Evolutionary conservation across 2,329 filamentous ascomycete genomes (phyloP), one percentile per base, ranked within the genome.

Genomic region (Colletotrichum sp.): DNA sequence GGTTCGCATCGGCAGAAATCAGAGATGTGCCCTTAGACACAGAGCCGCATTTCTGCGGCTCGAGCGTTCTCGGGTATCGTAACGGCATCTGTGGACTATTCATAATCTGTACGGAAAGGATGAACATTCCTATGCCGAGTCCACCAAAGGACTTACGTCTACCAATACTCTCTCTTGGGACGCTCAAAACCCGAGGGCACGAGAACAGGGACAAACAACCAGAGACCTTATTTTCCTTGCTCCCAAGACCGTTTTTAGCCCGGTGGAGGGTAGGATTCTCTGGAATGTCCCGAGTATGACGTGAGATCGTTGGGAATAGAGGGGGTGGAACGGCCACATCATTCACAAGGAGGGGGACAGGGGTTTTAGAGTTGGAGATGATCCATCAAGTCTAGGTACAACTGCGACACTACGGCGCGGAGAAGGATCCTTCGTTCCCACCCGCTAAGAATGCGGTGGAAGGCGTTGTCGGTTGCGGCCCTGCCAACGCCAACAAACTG

Each of bases 241-340:
- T 7, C 30, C 22, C 61, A 30, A 28, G 39, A 32, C 27, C 16
- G 55, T n/a, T n/a, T n/a, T 15, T 44, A 22, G 32, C n/a, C 12
- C 57, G 8, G 13, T 39, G 59, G 55, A 25, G 36, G 39, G 63
- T 55, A 64, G 55, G 27, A 39, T 59, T 64, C 57, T 64, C 73
- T 64, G 64, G 69, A 68, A 75, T 68, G 25, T 75, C 73, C 57
- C 61, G 70, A 75, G 30, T 67, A 75, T 68, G 73, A 75, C 69
- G 69, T 75, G 73, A 75, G 73, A 75, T 48, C 57, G 36, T 61
- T 25, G 34, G 57, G 28, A 36, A 36, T 12, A 27, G 61, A 13
- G 36, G 36, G 36, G 34, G 32, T 48, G 32, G 34, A 27, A 68
- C n/a, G 39, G 57, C 55, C 55, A 70, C 68, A 70, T 70, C 57